Evolutionary conservation across 2,329 filamentous ascomycete species (phyloP).

Genomic region (Calycina marina): DNA sequence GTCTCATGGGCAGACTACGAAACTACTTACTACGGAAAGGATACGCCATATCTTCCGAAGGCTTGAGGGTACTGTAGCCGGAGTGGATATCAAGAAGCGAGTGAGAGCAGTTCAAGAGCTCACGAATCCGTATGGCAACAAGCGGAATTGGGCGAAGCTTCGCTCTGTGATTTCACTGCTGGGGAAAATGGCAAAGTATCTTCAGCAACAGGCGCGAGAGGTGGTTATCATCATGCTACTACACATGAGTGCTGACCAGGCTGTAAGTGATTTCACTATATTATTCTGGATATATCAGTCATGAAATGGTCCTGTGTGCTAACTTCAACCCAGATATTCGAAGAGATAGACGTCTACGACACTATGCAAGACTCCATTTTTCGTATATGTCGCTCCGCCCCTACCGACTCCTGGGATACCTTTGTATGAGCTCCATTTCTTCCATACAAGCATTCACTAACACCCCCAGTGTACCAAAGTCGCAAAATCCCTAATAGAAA

Average conservation of each 20-base stretch:
- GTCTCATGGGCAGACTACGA: slow-evolving; percentile 27
- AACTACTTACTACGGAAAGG: slow-evolving; percentile 30
- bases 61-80: slow-evolving; percentile 39
- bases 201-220: slow-evolving; percentile 11
- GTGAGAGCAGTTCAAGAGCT: slow-evolving; percentile 10
- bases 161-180: slow-evolving; percentile 14
- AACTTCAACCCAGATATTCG: slow-evolving; percentile 14
- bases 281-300: not conserved
- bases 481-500: slow-evolving; percentile 31
- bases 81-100: slow-evolving; percentile 21
- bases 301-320: not conserved
- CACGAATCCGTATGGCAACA: slow-evolving; percentile 10
- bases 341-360: slow-evolving; percentile 28
- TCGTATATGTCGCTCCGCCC: slow-evolving; percentile 29
- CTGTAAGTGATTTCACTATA: no score
- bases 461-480: slow-evolving; percentile 32
- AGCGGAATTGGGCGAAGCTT: slow-evolving; percentile 17
- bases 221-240: slow-evolving; percentile 34
- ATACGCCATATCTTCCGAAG: slow-evolving; percentile 39
- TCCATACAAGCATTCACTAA: slow-evolving; percentile 4
- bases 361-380: slow-evolving; percentile 29
- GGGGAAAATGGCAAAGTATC: slow-evolving; percentile 14
- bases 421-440: slow-evolving; percentile 22
- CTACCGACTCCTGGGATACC: slow-evolving; percentile 23
- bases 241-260: slow-evolving; percentile 38